Conservation (phyloP, 805 yeast species). For the Phaffomyces thermotolerans region DNA sequence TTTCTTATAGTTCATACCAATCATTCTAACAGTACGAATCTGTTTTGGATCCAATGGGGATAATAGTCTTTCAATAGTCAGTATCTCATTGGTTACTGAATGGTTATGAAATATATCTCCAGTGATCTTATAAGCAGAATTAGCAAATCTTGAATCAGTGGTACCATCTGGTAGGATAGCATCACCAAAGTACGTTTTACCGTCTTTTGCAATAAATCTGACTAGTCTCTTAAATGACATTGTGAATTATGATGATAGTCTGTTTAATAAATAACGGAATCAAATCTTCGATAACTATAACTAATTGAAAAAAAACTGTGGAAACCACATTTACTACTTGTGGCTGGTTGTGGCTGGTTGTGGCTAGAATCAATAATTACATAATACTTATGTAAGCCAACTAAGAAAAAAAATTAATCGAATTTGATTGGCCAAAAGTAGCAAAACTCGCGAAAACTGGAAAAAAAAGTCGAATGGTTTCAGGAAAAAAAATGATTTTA, state of each 20-base stretch:
- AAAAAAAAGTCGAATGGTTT: background rate
- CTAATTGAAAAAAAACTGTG: too few relatives aligned
- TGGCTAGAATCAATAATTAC: too few relatives aligned
- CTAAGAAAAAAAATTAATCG: background rate
- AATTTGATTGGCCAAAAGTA: slow-evolving; percentile 5
- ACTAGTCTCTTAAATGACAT: slow-evolving; percentile 24
- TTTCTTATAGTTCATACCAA: slow-evolving; percentile 45
- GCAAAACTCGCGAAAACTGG: slow-evolving; percentile 1
- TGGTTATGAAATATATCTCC: slow-evolving; percentile 38
- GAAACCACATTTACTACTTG: too few relatives aligned
- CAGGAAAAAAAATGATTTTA: too few relatives aligned
- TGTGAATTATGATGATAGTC: background rate
- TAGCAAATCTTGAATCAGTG: slow-evolving; percentile 32
- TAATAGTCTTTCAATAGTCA: slow-evolving; percentile 28
- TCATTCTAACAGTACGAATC: slow-evolving; percentile 34
- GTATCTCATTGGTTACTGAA: slow-evolving; percentile 29
- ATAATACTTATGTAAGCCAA: background rate
- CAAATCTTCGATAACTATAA: too few relatives aligned
- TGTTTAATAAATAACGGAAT: too few relatives aligned
- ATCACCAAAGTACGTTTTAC: slow-evolving; percentile 39
- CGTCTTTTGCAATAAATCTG: slow-evolving; percentile 40
- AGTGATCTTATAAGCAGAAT: slow-evolving; percentile 33
- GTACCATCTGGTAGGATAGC: slow-evolving; percentile 33
- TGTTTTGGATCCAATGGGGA: slow-evolving; percentile 32
- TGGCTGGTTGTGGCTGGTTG: too few relatives aligned